Base-by-base conservation (phyloP, 352 stramenopile species). In the Globisporangium camurandrum region DNA sequence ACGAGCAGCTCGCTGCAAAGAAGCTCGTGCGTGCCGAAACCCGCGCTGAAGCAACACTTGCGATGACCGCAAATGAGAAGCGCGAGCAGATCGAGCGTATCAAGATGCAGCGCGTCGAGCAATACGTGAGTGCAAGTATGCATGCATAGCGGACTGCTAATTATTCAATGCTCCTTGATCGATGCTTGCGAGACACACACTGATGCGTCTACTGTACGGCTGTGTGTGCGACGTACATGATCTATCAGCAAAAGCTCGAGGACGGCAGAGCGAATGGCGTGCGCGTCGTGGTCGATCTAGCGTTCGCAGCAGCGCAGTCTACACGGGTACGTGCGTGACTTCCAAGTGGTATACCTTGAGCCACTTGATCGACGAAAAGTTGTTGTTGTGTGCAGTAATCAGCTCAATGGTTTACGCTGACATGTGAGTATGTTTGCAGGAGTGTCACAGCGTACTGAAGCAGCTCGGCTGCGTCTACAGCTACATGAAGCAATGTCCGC, bases 361-460 rank as follows among this genome's bases (percentile, higher is more conserved):
- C 33, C 8, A 2, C 12, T 14, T n/a, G n/a, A n/a, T n/a, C n/a
- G n/a, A n/a, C n/a, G n/a, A n/a, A 19, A 12, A 39, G 33, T 2
- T 4, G 33, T 17, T 2, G 12, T 6, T 4, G 17, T 39, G 31
- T 16, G 14, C 36, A 30, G 24, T 45, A 16, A 34, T 12, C 4
- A 27, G 14, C 27, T 61, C 24, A 33, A 5, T 9, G 9, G n/a
- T 17, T 22, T 24, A 24, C 50, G 14, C 39, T 27, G 11, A 4
- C 33, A 39, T 14, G 10, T 39, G 12, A 5, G 10, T 44, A 3
- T 24, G 20, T 26, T 24, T 26, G 20, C 43, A 88, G 80, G 81
- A 93, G 45, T 67, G 66, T 34, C 59, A 93, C 48, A 93, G 81
- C 50, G 62, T 93, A 38, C 68, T 93, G 11, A 93, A 93, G 52